phyloP scores from a whole-genome alignment of 2,329 filamentous ascomycete genomes.

The Fusarium dimerum region DNA sequence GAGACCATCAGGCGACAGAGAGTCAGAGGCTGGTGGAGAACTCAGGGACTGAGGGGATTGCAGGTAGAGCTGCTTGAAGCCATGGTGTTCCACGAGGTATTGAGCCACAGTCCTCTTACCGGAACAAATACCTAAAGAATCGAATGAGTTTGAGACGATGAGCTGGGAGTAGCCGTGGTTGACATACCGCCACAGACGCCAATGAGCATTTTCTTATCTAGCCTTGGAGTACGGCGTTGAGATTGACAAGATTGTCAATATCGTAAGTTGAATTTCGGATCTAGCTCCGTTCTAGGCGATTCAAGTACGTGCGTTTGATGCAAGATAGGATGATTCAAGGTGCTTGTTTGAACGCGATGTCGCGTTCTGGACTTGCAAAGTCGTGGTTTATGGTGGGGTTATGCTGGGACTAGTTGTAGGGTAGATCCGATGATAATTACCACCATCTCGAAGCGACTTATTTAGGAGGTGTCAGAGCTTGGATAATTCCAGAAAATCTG shows the following conservation, averaged over 20 bases:
- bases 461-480: too few species aligned
- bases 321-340: too few species aligned
- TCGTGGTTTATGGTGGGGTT: too few species aligned
- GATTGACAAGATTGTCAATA: neutral
- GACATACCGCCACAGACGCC: conserved; percentile 71
- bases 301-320: too few species aligned
- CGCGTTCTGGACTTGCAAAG: too few species aligned
- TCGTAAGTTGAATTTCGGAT: neutral
- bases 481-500: too few species aligned
- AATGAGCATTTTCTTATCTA: conserved; percentile 62
- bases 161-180: neutral
- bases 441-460: too few species aligned
- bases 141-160: conserved; percentile 11
- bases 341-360: too few species aligned
- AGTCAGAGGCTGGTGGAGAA: conserved; percentile 7
- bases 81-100: conserved; percentile 82
- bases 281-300: too few species aligned
- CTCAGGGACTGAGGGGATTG: conserved; percentile 14
- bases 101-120: conserved; percentile 89
- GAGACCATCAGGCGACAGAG: conserved; percentile 11
- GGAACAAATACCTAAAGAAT: conserved; percentile 75
- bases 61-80: conserved; percentile 74
- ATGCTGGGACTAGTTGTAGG: too few species aligned
- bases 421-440: too few species aligned
- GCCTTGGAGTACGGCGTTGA: neutral